These are phyloP conservation scores for Linaria vulgaris DNA, from an alignment of 257 asterid species.

Conservation along the genomic window DNA sequence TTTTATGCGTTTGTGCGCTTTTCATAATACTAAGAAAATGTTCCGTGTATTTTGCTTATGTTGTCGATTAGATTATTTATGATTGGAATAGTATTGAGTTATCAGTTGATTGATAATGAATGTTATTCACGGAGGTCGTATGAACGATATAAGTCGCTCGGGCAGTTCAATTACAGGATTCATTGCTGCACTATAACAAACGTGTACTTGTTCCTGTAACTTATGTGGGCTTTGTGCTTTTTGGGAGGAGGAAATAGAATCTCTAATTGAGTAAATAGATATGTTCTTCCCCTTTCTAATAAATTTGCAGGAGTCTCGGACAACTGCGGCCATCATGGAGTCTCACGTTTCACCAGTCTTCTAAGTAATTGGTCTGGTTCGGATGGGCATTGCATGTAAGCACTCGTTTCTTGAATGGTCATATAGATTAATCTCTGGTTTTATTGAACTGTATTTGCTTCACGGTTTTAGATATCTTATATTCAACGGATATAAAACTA, in stretches of 20 bases:
- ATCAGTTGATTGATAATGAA: no score
- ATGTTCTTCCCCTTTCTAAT: constrained; percentile 13
- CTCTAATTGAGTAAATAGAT: background rate
- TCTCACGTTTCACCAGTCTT: constrained; percentile 56
- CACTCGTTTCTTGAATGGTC: constrained; percentile 17
- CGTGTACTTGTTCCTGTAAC: no score
- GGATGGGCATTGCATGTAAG: constrained; percentile 85
- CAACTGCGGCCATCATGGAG: constrained; percentile 47
- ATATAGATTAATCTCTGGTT: background rate
- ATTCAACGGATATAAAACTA: background rate
- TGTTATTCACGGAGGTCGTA: no score
- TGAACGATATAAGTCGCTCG: no score
- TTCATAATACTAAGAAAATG: no score
- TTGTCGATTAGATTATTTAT: no score
- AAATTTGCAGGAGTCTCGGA: constrained; percentile 63
- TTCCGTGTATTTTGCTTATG: no score
- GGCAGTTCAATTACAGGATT: background rate
- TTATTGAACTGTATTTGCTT: background rate
- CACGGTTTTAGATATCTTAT: background rate
- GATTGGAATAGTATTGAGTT: no score
- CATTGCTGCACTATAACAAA: constrained; percentile 1
- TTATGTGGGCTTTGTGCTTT: constrained; percentile 12
- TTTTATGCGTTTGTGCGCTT: no score
- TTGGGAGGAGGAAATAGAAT: constrained; percentile 4
- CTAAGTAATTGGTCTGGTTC: constrained; percentile 68